A percentile compares a stretch with the other conserved stretches of the same genome.
Evolutionary conservation across 768 basidiomycete species (phyloP).

Genomic region (Tephrocybe rancida): DNA sequence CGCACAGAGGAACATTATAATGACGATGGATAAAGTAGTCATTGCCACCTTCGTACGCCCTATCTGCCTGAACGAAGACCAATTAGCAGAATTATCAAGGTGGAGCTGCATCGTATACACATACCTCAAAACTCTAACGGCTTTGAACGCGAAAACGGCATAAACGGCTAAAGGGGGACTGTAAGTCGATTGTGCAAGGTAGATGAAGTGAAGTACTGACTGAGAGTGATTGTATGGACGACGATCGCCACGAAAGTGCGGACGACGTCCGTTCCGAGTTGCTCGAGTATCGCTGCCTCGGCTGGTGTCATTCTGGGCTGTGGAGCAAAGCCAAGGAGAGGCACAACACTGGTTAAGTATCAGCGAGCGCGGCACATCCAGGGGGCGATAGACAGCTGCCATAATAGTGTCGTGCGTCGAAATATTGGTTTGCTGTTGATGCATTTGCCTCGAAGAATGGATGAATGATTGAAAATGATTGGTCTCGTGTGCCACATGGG

Average conservation of each 20-base stretch:
- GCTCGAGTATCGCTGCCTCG: background rate
- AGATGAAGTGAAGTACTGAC: background rate
- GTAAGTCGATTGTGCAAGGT: background rate
- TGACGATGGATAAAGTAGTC: constrained; percentile 1
- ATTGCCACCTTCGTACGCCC: constrained; percentile 3
- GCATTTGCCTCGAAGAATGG: background rate
- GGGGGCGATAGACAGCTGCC: background rate
- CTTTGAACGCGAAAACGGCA: constrained; percentile 5
- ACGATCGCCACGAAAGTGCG: constrained; percentile 10
- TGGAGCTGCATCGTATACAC: background rate
- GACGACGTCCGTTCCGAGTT: constrained; percentile 7
- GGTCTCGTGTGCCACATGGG: too few species aligned
- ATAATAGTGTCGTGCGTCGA: background rate
- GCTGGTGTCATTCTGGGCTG: background rate
- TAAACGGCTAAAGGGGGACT: constrained; percentile 1
- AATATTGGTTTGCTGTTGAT: background rate
- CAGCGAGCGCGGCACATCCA: too few species aligned
- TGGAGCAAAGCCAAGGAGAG: background rate
- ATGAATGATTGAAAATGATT: background rate
- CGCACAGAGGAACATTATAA: constrained; percentile 1
- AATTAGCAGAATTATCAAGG: background rate
- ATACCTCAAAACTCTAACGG: background rate
- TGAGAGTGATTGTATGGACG: constrained; percentile 6
- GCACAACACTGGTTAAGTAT: background rate
- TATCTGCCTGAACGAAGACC: background rate